These are phyloP conservation scores for Rhizopus arrhizus DNA, from an alignment of 371 early-diverging fungal genomes.

Conservation along the genomic window DNA sequence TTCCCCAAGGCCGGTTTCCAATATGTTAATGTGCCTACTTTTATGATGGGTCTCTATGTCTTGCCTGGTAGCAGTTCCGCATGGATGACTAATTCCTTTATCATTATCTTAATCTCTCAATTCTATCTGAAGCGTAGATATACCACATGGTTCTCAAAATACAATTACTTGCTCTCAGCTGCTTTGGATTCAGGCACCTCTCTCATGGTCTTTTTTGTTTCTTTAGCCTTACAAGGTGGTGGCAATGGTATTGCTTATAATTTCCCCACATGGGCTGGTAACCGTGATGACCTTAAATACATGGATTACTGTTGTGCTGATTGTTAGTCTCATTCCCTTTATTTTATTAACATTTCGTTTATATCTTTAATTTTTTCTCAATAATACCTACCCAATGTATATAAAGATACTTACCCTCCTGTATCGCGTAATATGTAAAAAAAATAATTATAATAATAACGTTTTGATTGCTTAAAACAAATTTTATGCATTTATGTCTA, in stretches of 20 bases:
- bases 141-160: slow-evolving; percentile 54
- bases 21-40: slow-evolving; percentile 50
- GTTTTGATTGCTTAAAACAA: no score
- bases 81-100: slow-evolving; percentile 46
- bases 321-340: neutral
- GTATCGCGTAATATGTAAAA: no score
- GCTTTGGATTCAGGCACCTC: slow-evolving; percentile 64
- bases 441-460: no score
- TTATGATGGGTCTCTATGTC: slow-evolving; percentile 42
- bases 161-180: slow-evolving; percentile 58
- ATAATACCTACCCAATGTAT: neutral
- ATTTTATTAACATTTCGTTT: neutral
- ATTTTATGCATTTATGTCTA: no score
- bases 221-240: slow-evolving; percentile 55
- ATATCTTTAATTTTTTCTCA: neutral
- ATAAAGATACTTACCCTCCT: no score
- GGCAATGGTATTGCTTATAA: slow-evolving; percentile 36
- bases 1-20: slow-evolving; percentile 46
- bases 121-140: slow-evolving; percentile 46
- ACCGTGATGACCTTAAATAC: slow-evolving; percentile 18
- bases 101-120: slow-evolving; percentile 48
- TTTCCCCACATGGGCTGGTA: slow-evolving; percentile 62
- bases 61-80: slow-evolving; percentile 47
- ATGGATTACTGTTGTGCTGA: slow-evolving; percentile 1
- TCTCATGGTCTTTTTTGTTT: slow-evolving; percentile 52